Conservation (phyloP, 2,329 filamentous ascomycete genomes). For the Magnaporthiopsis poae region DNA sequence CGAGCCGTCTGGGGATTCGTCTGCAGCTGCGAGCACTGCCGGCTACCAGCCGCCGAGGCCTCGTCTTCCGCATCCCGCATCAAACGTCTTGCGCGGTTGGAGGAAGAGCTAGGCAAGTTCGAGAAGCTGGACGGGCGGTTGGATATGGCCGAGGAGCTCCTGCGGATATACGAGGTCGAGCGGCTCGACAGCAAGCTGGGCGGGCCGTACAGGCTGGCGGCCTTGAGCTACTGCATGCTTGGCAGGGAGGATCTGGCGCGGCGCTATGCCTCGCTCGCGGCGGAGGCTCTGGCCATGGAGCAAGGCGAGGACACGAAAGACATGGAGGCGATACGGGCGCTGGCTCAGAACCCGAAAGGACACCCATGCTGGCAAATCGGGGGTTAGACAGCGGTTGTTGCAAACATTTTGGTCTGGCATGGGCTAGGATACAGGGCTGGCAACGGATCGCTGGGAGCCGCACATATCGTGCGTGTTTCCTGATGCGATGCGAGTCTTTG, state of each 20-base stretch:
- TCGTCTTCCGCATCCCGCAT: slow-evolving; percentile 24
- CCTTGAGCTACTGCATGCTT: slow-evolving; percentile 27
- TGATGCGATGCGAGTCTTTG: no score
- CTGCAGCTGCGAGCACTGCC: slow-evolving; percentile 27
- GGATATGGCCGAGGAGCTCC: slow-evolving; percentile 20
- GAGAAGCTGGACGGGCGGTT: slow-evolving; percentile 16
- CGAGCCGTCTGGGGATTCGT: slow-evolving; percentile 24
- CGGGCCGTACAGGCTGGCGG: slow-evolving; percentile 25
- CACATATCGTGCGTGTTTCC: no score
- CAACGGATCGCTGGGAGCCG: no score
- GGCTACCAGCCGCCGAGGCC: slow-evolving; percentile 10
- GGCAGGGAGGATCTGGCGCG: slow-evolving; percentile 22
- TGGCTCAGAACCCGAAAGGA: slow-evolving; percentile 22
- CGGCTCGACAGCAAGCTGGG: slow-evolving; percentile 24
- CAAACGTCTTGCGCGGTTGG: slow-evolving; percentile 19
- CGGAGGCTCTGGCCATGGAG: slow-evolving; percentile 23
- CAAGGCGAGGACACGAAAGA: slow-evolving; percentile 20
- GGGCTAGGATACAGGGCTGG: no score
- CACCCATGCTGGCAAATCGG: slow-evolving; percentile 16
- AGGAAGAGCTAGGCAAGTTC: slow-evolving; percentile 17
- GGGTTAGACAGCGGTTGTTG: no score
- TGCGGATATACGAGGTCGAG: slow-evolving; percentile 24
- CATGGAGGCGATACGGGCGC: slow-evolving; percentile 20
- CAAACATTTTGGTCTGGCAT: no score
- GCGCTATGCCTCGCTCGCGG: slow-evolving; percentile 23